A percentile compares a stretch with the other conserved stretches of the same genome.
Evolutionary conservation across 371 early-diverging fungal genomes (phyloP).

Genomic region (Actinomortierella ambigua): DNA sequence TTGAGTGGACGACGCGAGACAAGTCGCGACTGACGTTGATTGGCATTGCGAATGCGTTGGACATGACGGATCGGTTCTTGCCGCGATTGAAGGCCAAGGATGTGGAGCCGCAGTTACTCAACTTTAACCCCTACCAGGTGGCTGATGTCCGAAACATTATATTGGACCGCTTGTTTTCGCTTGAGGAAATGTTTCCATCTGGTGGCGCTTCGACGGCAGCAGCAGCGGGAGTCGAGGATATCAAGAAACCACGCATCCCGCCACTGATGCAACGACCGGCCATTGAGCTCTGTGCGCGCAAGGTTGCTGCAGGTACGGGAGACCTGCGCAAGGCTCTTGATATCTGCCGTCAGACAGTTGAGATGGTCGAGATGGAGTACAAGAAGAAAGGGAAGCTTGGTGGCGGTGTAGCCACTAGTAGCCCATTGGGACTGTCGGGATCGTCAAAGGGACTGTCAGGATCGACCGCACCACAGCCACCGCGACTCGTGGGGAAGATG

Average conservation of each 20-base stretch:
- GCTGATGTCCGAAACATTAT: conserved; percentile 85
- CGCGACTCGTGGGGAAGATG: background rate
- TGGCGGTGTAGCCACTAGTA: background rate
- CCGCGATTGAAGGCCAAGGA: conserved; percentile 86
- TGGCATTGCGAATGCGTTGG: conserved; percentile 96
- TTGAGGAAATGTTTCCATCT: conserved; percentile 18
- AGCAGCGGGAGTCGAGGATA: conserved; percentile 13
- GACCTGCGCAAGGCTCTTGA: conserved; percentile 92
- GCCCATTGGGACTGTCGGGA: no score
- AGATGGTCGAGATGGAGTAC: conserved; percentile 75
- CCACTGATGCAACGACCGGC: conserved; percentile 84
- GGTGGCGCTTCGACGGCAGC: background rate
- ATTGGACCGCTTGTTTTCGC: conserved; percentile 71
- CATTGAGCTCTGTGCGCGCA: conserved; percentile 91
- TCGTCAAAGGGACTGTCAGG: no score
- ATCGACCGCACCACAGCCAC: conserved; percentile 6
- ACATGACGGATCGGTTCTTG: conserved; percentile 87
- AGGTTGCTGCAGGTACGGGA: conserved; percentile 89
- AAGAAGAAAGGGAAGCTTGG: conserved; percentile 27
- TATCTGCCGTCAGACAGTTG: conserved; percentile 87
- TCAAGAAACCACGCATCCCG: conserved; percentile 10
- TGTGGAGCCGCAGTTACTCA: conserved; percentile 77
- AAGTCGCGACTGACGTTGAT: conserved; percentile 77
- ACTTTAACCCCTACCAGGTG: conserved; percentile 87
- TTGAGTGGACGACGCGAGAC: conserved; percentile 74